Base-by-base conservation (phyloP, 2,329 filamentous ascomycete genomes). In the Diaporthe sp. region DNA sequence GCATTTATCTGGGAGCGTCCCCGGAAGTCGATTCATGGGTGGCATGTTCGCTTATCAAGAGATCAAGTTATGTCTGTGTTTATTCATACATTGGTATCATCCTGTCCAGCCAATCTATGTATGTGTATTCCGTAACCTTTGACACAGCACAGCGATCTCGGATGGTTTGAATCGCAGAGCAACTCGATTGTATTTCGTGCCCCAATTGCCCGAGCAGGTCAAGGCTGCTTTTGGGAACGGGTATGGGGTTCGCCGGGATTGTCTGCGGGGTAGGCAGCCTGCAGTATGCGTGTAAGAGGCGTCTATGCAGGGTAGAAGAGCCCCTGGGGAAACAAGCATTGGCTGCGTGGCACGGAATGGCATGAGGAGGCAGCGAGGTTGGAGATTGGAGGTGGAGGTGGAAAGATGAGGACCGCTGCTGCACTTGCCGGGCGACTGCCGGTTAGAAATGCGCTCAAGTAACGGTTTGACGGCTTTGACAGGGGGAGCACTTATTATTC, bases 41-140 rank as follows among this genome's bases (percentile, higher is more conserved):
- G 45, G 30, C 22, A 33, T 50, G 42, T 38, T 52, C 30, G 45
- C 64, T 67, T 67, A 67, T 67, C 64, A 67, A 35, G 13, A 38
- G 45, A 12, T 10, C 35, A 38, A 10, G n/a, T 45, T 28, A 28
- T 64, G n/a, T 42, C 13, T 22, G 1, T 15, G 35, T 35, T 50
- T 52, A 3, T 50, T 52, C 42, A 50, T 50, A 12, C 4, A 12
- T 66, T n/a, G 40, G 47, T 50, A 33, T 19, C 22, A 25, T 35
- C 19, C 22, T 67, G 8, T 30, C 15, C 25, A 15, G 22, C 19
- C 22, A 25, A 67, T 9, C 61, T 30, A 17, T 67, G 64, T 30
- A 30, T 25, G 13, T 25, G 45, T 67, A 22, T 30, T 1, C n/a
- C 45, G 19, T 33, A 19, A 47, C 60, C 7, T 30, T 50, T 28